Percentiles rank a stretch among this genome's conserved stretches.
These are phyloP conservation scores for Verticillium nubilum DNA, from an alignment of 2,329 filamentous ascomycete species.

Conservation along the genomic window DNA sequence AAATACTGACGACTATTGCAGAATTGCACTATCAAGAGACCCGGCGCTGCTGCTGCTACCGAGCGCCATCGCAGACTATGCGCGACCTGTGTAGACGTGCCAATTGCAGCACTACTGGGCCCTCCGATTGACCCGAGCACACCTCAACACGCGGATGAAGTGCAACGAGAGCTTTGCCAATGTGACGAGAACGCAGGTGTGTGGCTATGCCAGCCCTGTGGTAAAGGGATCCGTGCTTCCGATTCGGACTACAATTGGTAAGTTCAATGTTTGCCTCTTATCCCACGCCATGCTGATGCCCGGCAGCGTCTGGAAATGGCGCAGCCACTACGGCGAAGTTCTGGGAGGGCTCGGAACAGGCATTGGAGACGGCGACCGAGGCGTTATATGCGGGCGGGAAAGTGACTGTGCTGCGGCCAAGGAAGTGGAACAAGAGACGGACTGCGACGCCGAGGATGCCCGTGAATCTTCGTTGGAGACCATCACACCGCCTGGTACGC, in stretches of 20 bases:
- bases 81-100: conserved; percentile 65
- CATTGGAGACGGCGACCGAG: conserved; percentile 81
- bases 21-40: conserved; percentile 89
- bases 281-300: neutral
- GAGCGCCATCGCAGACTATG: conserved; percentile 80
- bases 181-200: conserved; percentile 50
- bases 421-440: conserved; percentile 76
- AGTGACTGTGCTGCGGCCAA: conserved; percentile 68
- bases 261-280: conserved; percentile 12
- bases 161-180: conserved; percentile 52
- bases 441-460: conserved; percentile 76
- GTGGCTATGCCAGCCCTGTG: conserved; percentile 85
- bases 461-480: conserved; percentile 28
- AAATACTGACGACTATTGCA: conserved; percentile 27
- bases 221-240: conserved; percentile 58
- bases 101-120: conserved; percentile 51
- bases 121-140: conserved; percentile 37
- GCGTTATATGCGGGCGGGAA: conserved; percentile 81
- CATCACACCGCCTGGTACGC: neutral
- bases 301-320: conserved; percentile 77
- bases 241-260: conserved; percentile 57
- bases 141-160: conserved; percentile 43
- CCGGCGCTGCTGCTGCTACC: conserved; percentile 59
- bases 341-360: conserved; percentile 78
- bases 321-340: conserved; percentile 75